Conservation (phyloP, 805 yeast genomes). For the Hanseniaspora meyeri region DNA sequence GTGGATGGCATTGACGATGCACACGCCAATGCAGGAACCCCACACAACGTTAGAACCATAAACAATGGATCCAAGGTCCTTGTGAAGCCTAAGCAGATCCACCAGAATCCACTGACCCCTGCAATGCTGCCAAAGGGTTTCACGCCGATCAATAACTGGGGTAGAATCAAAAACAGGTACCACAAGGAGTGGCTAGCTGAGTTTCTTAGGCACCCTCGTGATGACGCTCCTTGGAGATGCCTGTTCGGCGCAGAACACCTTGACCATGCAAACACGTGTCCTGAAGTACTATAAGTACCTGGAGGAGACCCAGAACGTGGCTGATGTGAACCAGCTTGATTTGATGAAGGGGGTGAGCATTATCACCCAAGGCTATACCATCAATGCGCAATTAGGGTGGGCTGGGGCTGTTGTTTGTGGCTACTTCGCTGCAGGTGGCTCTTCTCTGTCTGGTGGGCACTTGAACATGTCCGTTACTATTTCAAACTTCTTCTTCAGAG, state of each 20-base stretch:
- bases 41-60: background rate
- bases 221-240: conserved; percentile 39
- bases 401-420: conserved; percentile 45
- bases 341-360: background rate
- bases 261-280: background rate
- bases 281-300: background rate
- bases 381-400: conserved; percentile 31
- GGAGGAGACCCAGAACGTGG: background rate
- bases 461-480: conserved; percentile 43
- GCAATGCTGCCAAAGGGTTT: conserved; percentile 29
- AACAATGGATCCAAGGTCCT: conserved; percentile 17
- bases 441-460: conserved; percentile 44
- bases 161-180: conserved; percentile 25
- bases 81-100: conserved; percentile 29
- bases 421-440: conserved; percentile 39
- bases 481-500: conserved; percentile 36
- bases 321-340: background rate
- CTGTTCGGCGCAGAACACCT: conserved; percentile 35
- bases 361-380: conserved; percentile 7
- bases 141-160: conserved; percentile 29
- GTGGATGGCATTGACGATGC: background rate
- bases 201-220: conserved; percentile 37
- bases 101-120: conserved; percentile 30
- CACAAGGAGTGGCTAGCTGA: conserved; percentile 41
- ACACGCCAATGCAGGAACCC: background rate